Conservation (phyloP, 192 early-diverging fungal genomes). For the Allomyces arbusculus region DNA sequence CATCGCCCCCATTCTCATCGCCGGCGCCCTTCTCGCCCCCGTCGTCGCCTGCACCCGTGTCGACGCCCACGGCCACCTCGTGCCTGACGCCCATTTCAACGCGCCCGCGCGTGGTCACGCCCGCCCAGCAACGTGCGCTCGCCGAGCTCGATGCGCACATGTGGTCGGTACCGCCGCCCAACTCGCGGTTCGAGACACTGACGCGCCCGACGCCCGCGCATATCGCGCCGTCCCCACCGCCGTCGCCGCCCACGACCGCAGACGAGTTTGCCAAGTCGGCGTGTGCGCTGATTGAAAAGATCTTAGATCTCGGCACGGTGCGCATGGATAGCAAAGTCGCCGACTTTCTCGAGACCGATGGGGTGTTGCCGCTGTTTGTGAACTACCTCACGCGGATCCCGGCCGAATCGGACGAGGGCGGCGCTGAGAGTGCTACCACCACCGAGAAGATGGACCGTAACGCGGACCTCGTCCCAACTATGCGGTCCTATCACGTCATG, state of each 20-base stretch:
- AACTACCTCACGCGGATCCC: background rate
- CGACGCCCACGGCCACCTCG: too few species aligned
- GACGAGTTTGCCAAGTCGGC: background rate
- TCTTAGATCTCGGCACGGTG: background rate
- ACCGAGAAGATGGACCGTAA: background rate
- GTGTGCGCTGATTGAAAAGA: background rate
- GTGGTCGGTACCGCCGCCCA: too few species aligned
- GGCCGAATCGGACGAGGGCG: background rate
- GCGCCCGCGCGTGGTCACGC: too few species aligned
- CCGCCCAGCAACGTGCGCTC: too few species aligned
- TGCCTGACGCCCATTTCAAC: too few species aligned
- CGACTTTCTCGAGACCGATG: background rate
- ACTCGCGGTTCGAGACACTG: too few species aligned
- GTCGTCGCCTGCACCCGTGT: too few species aligned
- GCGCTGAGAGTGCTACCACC: background rate
- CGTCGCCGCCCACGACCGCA: background rate
- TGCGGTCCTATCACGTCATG: background rate
- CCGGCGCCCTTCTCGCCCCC: too few species aligned
- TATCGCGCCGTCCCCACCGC: background rate
- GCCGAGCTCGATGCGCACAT: too few species aligned
- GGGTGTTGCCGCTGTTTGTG: background rate
- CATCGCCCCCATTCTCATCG: too few species aligned
- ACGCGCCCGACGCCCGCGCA: too few species aligned
- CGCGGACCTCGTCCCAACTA: background rate
- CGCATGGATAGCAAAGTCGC: background rate